A percentile compares a stretch with the other conserved stretches of the same genome.
phyloP scores from a whole-genome alignment of 495 filamentous ascomycete genomes.

The Daldinia bambusicola region DNA sequence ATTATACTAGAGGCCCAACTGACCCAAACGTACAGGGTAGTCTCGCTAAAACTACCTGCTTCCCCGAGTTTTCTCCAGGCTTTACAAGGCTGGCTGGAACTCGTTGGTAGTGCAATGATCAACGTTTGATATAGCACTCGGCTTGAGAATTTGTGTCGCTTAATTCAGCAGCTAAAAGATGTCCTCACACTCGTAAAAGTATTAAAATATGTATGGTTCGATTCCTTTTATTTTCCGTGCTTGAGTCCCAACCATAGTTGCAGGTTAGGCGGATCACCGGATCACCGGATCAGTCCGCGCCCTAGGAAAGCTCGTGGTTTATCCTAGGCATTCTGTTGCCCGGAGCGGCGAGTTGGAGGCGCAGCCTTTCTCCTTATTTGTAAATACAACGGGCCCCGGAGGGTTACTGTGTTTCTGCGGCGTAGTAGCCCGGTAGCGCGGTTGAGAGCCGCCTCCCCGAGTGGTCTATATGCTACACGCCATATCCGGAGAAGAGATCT shows the following conservation, averaged over 20 bases:
- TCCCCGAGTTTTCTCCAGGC: slow-evolving; percentile 4
- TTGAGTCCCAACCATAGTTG: neutral
- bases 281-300: slow-evolving; percentile 10
- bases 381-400: neutral
- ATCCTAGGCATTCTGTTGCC: neutral
- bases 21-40: neutral
- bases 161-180: neutral
- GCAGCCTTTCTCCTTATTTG: neutral
- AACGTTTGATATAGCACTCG: neutral
- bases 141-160: neutral
- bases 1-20: neutral
- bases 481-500: slow-evolving; percentile 1
- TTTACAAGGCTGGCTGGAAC: neutral
- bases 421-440: slow-evolving; percentile 9
- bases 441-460: slow-evolving; percentile 3
- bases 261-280: slow-evolving; percentile 1
- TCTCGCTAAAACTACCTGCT: neutral
- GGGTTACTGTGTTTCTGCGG: slow-evolving; percentile 9
- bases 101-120: neutral
- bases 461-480: neutral
- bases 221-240: neutral
- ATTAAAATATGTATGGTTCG: neutral
- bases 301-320: neutral
- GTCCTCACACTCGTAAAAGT: neutral
- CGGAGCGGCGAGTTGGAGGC: slow-evolving; percentile 5